These are phyloP conservation scores for Quercus ilex DNA, from an alignment of 306 rosid species.

Conservation along the genomic window DNA sequence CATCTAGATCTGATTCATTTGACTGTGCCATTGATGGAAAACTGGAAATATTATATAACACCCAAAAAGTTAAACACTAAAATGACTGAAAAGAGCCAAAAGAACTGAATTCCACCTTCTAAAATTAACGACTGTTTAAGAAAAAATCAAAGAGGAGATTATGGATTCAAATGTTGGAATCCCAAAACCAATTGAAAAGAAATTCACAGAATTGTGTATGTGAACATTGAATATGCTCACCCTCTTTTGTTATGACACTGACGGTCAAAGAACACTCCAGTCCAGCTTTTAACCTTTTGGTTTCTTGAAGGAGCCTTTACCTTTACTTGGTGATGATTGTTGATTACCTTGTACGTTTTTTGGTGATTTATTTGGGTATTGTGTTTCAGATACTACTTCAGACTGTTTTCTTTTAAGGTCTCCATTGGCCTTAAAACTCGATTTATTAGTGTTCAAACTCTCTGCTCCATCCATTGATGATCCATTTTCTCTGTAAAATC, in stretches of 20 bases:
- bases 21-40: not conserved
- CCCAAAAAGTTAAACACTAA: not conserved
- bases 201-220: slow-evolving; percentile 13
- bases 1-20: not conserved
- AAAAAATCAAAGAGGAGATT: slow-evolving; percentile 17
- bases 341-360: slow-evolving; percentile 36
- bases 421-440: slow-evolving; percentile 18
- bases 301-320: slow-evolving; percentile 56
- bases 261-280: slow-evolving; percentile 69
- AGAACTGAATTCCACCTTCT: not conserved
- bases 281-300: slow-evolving; percentile 53
- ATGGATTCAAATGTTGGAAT: slow-evolving; percentile 18
- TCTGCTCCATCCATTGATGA: slow-evolving; percentile 41
- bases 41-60: not conserved
- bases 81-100: not conserved
- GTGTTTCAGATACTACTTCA: slow-evolving; percentile 42
- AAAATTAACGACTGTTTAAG: not conserved
- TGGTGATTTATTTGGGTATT: slow-evolving; percentile 49
- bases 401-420: slow-evolving; percentile 63
- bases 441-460: slow-evolving; percentile 24
- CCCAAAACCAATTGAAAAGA: not conserved
- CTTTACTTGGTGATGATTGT: slow-evolving; percentile 22
- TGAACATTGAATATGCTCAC: slow-evolving; percentile 31
- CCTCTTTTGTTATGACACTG: slow-evolving; percentile 41
- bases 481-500: slow-evolving; percentile 48